These are phyloP conservation scores for Clitoria ternatea DNA, from an alignment of 306 rosid species.

Conservation along the genomic window DNA sequence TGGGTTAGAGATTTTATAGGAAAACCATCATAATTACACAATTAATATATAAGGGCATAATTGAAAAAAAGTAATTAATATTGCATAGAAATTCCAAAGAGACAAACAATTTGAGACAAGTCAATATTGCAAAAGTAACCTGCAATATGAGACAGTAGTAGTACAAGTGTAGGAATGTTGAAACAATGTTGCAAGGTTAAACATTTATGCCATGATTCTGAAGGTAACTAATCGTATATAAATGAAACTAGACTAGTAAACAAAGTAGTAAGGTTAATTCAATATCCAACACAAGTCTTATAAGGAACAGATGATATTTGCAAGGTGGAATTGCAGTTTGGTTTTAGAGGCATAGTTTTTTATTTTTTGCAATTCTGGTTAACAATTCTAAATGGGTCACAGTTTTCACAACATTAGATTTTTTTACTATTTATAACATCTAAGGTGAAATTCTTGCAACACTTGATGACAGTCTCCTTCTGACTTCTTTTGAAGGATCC, in stretches of 20 bases:
- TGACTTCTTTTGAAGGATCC: slow-evolving; percentile 58
- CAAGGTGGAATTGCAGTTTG: not conserved
- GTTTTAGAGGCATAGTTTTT: not conserved
- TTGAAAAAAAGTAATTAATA: too few species aligned
- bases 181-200: too few species aligned
- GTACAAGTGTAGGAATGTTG: not conserved
- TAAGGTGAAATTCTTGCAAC: not conserved
- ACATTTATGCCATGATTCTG: not conserved
- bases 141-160: too few species aligned
- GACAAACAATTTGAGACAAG: too few species aligned
- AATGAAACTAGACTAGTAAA: too few species aligned
- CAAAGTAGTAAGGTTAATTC: too few species aligned
- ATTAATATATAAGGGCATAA: too few species aligned
- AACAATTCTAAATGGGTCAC: not conserved
- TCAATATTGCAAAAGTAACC: too few species aligned
- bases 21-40: too few species aligned
- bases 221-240: not conserved
- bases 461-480: not conserved
- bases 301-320: not conserved
- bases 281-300: too few species aligned
- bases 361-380: not conserved
- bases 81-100: too few species aligned
- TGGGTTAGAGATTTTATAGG: too few species aligned
- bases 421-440: not conserved
- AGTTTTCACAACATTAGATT: not conserved